Conservation (phyloP, 257 asterid species). For the Nyctanthes arbortristis region DNA sequence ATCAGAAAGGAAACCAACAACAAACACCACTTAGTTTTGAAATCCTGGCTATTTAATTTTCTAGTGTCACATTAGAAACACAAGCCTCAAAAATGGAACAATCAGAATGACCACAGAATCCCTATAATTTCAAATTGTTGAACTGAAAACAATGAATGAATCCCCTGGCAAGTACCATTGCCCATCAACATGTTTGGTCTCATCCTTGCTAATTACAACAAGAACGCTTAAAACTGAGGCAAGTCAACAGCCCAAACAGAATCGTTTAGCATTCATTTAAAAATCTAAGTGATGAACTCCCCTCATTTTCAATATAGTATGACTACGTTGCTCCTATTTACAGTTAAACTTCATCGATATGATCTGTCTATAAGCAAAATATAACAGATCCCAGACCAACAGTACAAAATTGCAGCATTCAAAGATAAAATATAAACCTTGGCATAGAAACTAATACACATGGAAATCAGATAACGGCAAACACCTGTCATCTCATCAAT, state of each 20-base stretch:
- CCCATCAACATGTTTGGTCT: neutral
- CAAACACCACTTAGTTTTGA: neutral
- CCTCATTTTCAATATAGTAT: neutral
- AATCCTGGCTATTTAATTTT: neutral
- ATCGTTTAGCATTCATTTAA: neutral
- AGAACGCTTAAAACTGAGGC: neutral
- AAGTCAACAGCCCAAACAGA: no score
- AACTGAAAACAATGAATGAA: neutral
- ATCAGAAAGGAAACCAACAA: neutral
- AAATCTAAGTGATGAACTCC: neutral
- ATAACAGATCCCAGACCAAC: neutral
- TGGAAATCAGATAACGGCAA: neutral
- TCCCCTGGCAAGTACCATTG: neutral
- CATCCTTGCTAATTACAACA: neutral
- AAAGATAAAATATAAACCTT: neutral
- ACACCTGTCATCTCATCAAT: no score
- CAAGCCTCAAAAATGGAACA: neutral
- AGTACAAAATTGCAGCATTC: neutral
- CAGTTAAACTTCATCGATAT: neutral
- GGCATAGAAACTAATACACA: neutral
- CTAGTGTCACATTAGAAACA: neutral
- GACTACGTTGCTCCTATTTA: neutral
- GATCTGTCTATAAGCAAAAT: neutral
- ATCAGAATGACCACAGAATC: neutral
- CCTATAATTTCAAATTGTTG: neutral